Conservation (phyloP, 2,329 filamentous ascomycete genomes). For the Endocalyx cinctus region DNA sequence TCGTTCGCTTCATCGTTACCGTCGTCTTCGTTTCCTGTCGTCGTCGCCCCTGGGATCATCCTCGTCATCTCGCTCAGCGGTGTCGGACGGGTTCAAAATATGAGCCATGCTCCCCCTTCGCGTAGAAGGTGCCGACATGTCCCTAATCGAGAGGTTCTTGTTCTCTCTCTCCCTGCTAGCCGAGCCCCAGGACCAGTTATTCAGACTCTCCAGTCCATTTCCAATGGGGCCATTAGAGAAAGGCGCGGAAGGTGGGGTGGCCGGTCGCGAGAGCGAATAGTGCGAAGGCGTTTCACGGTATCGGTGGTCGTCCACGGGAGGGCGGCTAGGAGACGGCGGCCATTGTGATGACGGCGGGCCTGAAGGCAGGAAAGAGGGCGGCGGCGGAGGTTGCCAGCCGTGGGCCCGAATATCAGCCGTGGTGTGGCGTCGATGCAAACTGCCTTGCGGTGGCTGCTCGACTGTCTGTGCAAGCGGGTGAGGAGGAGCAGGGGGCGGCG, state of each 20-base stretch:
- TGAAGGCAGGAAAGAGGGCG: constrained; percentile 64
- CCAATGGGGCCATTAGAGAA: constrained; percentile 45
- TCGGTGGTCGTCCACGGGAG: constrained; percentile 48
- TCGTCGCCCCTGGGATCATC: constrained; percentile 53
- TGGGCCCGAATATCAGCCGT: constrained; percentile 92
- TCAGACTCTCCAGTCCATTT: constrained; percentile 44
- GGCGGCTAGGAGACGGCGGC: constrained; percentile 51
- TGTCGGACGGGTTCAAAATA: constrained; percentile 57
- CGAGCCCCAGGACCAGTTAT: constrained; percentile 51
- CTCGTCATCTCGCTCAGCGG: constrained; percentile 50
- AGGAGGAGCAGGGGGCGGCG: constrained; percentile 50
- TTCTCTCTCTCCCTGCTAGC: constrained; percentile 47
- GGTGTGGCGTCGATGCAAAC: constrained; percentile 79
- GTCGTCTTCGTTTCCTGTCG: constrained; percentile 58
- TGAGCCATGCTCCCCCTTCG: constrained; percentile 58
- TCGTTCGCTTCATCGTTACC: no score
- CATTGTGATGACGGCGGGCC: constrained; percentile 48
- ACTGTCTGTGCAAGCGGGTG: constrained; percentile 59
- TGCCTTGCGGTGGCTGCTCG: constrained; percentile 60
- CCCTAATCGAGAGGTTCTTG: constrained; percentile 46
- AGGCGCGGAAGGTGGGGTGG: constrained; percentile 49
- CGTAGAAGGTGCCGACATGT: constrained; percentile 53
- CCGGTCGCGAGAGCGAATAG: constrained; percentile 49
- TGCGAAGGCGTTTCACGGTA: constrained; percentile 53
- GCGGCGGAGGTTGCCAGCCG: constrained; percentile 62